phyloP scores from a whole-genome alignment of 305 asterid species.

The Fraxinus dipetala region DNA sequence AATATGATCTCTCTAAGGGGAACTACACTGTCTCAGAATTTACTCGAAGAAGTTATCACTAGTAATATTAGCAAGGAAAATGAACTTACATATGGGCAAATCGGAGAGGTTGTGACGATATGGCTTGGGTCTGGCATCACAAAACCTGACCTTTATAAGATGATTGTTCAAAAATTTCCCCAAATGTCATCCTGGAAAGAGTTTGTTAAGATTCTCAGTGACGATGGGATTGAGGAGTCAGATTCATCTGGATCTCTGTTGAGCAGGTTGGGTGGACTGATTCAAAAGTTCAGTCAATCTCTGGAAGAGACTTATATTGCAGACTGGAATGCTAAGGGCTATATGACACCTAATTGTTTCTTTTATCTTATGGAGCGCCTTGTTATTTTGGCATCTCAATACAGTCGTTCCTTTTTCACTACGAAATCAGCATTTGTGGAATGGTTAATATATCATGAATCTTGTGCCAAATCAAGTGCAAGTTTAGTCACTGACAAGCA shows the following conservation, averaged over 20 bases:
- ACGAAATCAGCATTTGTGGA: conserved; percentile 56
- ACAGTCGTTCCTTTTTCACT: conserved; percentile 33
- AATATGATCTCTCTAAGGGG: conserved; percentile 41
- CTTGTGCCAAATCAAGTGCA: conserved; percentile 26
- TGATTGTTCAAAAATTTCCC: conserved; percentile 24
- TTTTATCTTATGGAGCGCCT: conserved; percentile 59
- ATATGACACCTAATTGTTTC: conserved; percentile 57
- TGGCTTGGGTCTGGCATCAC: conserved; percentile 45
- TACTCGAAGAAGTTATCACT: conserved; percentile 39
- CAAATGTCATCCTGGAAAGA: conserved; percentile 31
- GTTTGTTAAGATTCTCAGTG: conserved; percentile 30
- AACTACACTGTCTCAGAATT: conserved; percentile 34
- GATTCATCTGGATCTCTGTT: not conserved
- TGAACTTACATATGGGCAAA: conserved; percentile 34
- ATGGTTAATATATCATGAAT: conserved; percentile 31
- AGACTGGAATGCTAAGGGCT: conserved; percentile 36
- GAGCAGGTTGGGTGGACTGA: conserved; percentile 11
- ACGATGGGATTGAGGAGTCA: not conserved
- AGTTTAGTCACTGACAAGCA: conserved; percentile 12
- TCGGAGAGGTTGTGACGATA: conserved; percentile 47
- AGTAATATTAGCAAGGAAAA: conserved; percentile 7
- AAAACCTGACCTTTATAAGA: conserved; percentile 16
- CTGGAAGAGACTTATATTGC: conserved; percentile 35
- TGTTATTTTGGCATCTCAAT: conserved; percentile 38
- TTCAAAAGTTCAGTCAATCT: conserved; percentile 33